phyloP scores from a whole-genome alignment of 176 grass and related monocot genomes.

The Carex scoparia region DNA sequence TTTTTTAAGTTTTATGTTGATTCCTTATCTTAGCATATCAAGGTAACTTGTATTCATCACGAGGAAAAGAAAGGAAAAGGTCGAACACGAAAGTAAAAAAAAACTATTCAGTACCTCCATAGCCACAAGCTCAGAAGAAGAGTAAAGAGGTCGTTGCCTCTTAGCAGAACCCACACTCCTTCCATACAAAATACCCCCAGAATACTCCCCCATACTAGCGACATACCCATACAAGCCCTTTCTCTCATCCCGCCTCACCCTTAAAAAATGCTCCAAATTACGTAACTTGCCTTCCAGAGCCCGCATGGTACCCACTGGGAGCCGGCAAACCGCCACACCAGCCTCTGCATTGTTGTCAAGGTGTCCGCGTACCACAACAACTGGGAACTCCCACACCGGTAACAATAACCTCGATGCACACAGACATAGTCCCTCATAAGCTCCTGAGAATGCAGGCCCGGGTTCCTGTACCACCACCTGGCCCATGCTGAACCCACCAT shows the following conservation, averaged over 20 bases:
- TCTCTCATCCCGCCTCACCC: constrained; percentile 93
- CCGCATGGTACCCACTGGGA: constrained; percentile 74
- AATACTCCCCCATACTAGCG: constrained; percentile 75
- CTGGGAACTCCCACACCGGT: constrained; percentile 88
- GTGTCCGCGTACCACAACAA: constrained; percentile 66
- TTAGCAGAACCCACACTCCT: constrained; percentile 55
- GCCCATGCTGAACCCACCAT: constrained; percentile 97
- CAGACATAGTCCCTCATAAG: constrained; percentile 92
- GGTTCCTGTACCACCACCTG: constrained; percentile 98
- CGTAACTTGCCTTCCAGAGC: constrained; percentile 79
- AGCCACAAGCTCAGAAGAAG: constrained; percentile 78
- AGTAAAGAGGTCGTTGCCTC: constrained; percentile 59
- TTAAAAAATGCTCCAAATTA: constrained; percentile 88
- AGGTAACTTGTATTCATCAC: background rate
- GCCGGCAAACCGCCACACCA: constrained; percentile 67
- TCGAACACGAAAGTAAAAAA: background rate
- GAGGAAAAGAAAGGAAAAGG: constrained; percentile 13
- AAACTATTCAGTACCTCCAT: constrained; percentile 70
- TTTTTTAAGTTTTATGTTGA: background rate
- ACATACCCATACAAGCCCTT: constrained; percentile 91
- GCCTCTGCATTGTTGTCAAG: constrained; percentile 39
- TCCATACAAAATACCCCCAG: constrained; percentile 90
- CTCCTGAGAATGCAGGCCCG: constrained; percentile 85
- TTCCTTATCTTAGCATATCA: background rate
- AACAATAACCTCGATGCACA: constrained; percentile 89